Evolutionary conservation across 192 early-diverging fungal species (phyloP), one percentile per base, ranked within the genome.

Genomic region (Phlyctochytrium planicorne): DNA sequence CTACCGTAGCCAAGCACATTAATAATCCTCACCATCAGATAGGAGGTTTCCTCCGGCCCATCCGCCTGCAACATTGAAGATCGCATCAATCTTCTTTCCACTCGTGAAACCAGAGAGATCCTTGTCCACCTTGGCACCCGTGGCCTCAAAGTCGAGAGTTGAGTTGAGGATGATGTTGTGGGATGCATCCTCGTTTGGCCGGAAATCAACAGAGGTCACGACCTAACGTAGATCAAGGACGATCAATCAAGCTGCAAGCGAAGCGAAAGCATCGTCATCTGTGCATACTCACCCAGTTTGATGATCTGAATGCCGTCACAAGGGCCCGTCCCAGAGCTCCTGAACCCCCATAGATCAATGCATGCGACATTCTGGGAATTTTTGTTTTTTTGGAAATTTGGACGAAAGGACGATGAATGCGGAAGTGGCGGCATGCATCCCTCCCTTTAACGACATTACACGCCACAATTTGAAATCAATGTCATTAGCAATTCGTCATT

Each of bases 61-160:
- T 3, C 96, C 96, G 59, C 96, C 96, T 34, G 96, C 96, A 16
- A 93, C 94, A 70, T 92, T 95, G 30, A 98, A 70, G 53, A 98
- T 82, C 1, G 91, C 94, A 62, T 91, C 89, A 10, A 91, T 75
- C 67, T 92, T 90, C 60, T 76, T 55, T 25, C 52, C 73, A 31
- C 40, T 50, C 16, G 68, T 53, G 57, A 66, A 63, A 53, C 59
- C 74, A 17, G 52, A 10, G 23, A 64, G 27, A 23, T 55, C 71
- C 24, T 23, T n/a, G 33, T 80, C 66, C 14, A 90, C 87, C 24
- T 83, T 73, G 6, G 82, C 66, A 17, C 89, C 89, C 50, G 91
- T 87, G n/a, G 76, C 78, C 34, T 82, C 68, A 32, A 78, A 68
- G 23, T 59, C 63, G 50, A 66, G 66, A 32, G 77, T 66, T 6